Conservation (phyloP, 768 basidiomycete genomes). For the Mycena kentingensis region DNA sequence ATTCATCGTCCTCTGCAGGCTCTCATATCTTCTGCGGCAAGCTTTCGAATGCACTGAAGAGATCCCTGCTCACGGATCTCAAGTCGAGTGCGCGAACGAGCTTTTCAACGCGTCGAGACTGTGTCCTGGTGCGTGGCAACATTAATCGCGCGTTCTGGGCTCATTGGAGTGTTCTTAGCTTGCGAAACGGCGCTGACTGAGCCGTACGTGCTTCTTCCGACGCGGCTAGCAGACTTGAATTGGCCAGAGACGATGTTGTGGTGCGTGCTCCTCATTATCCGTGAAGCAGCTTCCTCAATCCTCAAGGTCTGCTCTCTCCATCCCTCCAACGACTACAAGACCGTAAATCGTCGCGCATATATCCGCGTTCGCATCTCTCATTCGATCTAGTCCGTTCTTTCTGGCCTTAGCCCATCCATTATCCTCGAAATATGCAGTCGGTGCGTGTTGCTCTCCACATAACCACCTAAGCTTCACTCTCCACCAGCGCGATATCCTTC, state of each 20-base stretch:
- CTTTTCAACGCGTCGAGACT: conserved; percentile 75
- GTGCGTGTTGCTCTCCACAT: conserved; percentile 36
- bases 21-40: conserved; percentile 86
- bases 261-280: conserved; percentile 36
- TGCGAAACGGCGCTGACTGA: conserved; percentile 81
- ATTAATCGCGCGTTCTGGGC: background rate
- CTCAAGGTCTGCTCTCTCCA: conserved; percentile 75
- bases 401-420: conserved; percentile 72
- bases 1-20: conserved; percentile 49
- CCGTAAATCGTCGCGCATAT: conserved; percentile 53
- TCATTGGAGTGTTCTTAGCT: conserved; percentile 43
- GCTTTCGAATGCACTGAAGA: conserved; percentile 18
- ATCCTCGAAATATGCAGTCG: conserved; percentile 84
- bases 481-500: conserved; percentile 74
- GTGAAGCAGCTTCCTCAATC: conserved; percentile 4
- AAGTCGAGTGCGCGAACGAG: conserved; percentile 85
- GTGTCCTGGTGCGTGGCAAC: conserved; percentile 65
- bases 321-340: conserved; percentile 90
- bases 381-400: conserved; percentile 70
- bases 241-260: conserved; percentile 60
- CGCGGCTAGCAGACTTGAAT: conserved; percentile 1
- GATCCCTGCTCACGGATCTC: conserved; percentile 2
- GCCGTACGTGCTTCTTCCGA: conserved; percentile 51
- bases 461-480: background rate
- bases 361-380: conserved; percentile 24